Conservation (phyloP, 306 rosid species). For the Trifolium fragiferum region DNA sequence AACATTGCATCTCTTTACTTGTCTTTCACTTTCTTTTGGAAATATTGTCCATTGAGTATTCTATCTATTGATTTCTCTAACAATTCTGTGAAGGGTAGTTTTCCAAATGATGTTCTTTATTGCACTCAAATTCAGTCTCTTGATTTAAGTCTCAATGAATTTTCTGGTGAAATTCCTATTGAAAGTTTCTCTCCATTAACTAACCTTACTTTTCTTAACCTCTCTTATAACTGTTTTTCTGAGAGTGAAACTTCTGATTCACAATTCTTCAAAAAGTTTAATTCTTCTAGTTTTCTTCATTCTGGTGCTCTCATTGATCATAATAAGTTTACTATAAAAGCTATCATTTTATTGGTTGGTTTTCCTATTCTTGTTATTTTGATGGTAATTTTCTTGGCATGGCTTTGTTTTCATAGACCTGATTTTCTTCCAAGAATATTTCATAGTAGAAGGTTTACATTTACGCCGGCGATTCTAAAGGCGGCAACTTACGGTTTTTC, state of each 20-base stretch:
- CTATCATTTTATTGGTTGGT: conserved; percentile 51
- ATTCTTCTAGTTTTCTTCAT: conserved; percentile 60
- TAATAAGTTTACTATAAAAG: conserved; percentile 51
- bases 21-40: conserved; percentile 83
- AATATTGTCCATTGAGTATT: conserved; percentile 64
- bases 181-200: conserved; percentile 53
- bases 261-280: conserved; percentile 56
- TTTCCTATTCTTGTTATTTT: conserved; percentile 64
- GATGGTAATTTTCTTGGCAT: conserved; percentile 53
- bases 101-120: conserved; percentile 59
- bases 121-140: conserved; percentile 68
- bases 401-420: conserved; percentile 68
- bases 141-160: conserved; percentile 63
- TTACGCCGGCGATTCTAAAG: conserved; percentile 59
- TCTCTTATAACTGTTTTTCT: conserved; percentile 61
- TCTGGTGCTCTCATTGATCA: conserved; percentile 62
- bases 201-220: conserved; percentile 62
- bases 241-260: conserved; percentile 58
- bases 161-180: conserved; percentile 64
- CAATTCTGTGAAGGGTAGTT: conserved; percentile 60
- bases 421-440: conserved; percentile 63
- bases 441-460: conserved; percentile 35
- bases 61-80: conserved; percentile 65
- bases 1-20: conserved; percentile 60
- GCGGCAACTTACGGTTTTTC: conserved; percentile 68